Evolutionary conservation across 1,284 basidiomycete genomes (phyloP), one percentile per base, ranked within the genome.

Genomic region (Anthracocystis panici-leucophaei): DNA sequence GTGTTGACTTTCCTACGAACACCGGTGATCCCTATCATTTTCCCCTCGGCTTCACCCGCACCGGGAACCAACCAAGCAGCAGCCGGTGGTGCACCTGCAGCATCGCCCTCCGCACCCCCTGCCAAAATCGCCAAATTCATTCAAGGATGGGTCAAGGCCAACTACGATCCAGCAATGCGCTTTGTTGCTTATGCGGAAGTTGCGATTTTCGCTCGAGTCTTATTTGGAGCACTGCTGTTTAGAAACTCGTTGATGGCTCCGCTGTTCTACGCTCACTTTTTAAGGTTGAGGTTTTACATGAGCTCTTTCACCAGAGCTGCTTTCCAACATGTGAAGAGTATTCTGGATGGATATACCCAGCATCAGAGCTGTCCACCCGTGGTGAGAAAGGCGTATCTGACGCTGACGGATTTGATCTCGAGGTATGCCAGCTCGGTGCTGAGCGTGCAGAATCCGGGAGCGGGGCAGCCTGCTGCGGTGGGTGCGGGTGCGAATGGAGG

Each of bases 101-200:
- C 68, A 12, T 53, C 65, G 40, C 65, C 75, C n/a, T 54, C 75
- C 2, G 61, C 72, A 42, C 53, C 69, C 2, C 76, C 79, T 4
- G 77, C 81, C 33, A 80, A 81, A 59, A 54, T 72, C n/a, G 73
- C 79, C 54, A 84, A 84, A 63, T 70, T 80, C 44, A 73, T 84
- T 51, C 83, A 85, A 61, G 57, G 60, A n/a, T 82, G 82, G 84
- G 84, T 85, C 64, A 85, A 84, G 63, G 75, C 79, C 29, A 85
- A 85, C 65, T 85, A 85, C 71, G 83, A 84, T 59, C 82, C 81
- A 10, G 84, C 83, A n/a, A 85, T 85, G 84, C 78, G 80, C 53
- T 82, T 85, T 38, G 84, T 85, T 20, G 82, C 84, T 10, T 84
- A 84, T 52, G 76, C 83, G 25, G 84, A 85, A 51, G 77, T 85